Base-by-base conservation (phyloP, 2,329 filamentous ascomycete genomes). In the Acrodontium crateriforme region DNA sequence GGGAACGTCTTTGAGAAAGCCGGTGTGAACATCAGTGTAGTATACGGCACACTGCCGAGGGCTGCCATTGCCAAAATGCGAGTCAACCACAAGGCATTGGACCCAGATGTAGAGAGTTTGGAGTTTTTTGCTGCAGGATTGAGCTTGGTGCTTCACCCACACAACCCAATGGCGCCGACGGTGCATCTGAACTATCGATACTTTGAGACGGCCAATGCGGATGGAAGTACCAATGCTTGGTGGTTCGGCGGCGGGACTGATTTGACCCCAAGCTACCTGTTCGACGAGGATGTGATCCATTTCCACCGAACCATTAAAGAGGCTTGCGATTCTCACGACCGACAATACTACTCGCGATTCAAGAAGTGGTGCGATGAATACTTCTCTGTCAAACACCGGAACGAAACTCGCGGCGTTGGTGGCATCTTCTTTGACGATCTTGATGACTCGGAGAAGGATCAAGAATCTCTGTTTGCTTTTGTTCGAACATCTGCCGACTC, bases 381-480 rank as follows among this genome's bases (percentile, higher is more conserved):
- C 63, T 98, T 98, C 59, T 77, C 69, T 62, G 80, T 94, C 56
- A 87, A 85, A 53, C 89, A 98, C 60, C 74, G 89, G 25, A 71
- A 71, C 34, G 89, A 98, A 60, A 66, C 73, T 25, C 78, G 89
- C 26, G 89, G 89, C 31, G 62, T 98, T 18, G 89, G 89, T 29
- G 89, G 89, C 29, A 95, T 98, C 56, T 98, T 98, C 70, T 98
- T 98, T 49, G 89, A 98, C 56, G 89, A 98, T 53, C 67, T 98
- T 9, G 89, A 98, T 53, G 79, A 80, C 45, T 69, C 71, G 1
- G 79, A 87, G 45, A 82, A 84, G 36, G 81, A 89, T 47, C 76
- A 81, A 43, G 85, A 95, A 52, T 81, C 84, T 41, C 70, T 85
- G 1, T 95, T 98, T 52, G 73, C 79, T 10, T 95, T 94, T 44